phyloP scores from a whole-genome alignment of 2,329 filamentous ascomycete species.

The Pseudocercospora fuligena region DNA sequence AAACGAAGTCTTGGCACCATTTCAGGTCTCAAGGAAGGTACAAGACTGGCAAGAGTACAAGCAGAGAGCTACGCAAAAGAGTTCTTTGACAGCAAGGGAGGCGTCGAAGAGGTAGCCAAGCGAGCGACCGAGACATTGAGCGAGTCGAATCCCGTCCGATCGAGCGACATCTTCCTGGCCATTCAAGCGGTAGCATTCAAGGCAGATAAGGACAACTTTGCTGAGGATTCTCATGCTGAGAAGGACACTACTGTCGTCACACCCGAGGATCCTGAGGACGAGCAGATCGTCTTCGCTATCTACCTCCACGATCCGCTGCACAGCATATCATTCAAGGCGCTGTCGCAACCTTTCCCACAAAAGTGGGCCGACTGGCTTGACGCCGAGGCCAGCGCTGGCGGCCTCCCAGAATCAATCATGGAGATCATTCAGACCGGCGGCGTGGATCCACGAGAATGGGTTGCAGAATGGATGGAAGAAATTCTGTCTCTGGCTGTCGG shows the following conservation, averaged over 20 bases:
- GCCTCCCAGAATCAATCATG: constrained; percentile 79
- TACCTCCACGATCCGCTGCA: constrained; percentile 89
- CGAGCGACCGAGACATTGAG: constrained; percentile 78
- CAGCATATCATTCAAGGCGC: constrained; percentile 79
- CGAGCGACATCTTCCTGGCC: constrained; percentile 93
- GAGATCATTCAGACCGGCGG: constrained; percentile 76
- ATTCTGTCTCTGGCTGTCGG: constrained; percentile 76
- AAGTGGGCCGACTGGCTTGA: constrained; percentile 94
- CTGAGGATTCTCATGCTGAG: constrained; percentile 48
- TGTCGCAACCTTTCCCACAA: constrained; percentile 82
- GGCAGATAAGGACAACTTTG: constrained; percentile 70
- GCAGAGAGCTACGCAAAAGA: constrained; percentile 87
- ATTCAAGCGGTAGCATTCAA: constrained; percentile 81
- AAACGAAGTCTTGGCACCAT: constrained; percentile 80
- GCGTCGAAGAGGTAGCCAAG: constrained; percentile 78
- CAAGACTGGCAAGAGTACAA: constrained; percentile 85
- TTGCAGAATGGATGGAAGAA: constrained; percentile 96
- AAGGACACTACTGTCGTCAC: constrained; percentile 8
- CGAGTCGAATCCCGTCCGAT: constrained; percentile 87
- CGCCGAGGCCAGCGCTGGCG: constrained; percentile 58
- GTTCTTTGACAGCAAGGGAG: constrained; percentile 78
- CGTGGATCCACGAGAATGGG: constrained; percentile 95
- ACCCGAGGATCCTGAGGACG: constrained; percentile 57
- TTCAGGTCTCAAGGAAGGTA: constrained; percentile 80
- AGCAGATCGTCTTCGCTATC: constrained; percentile 73